Evolutionary conservation across 768 basidiomycete genomes (phyloP).

Genomic region (Podaxis pistillaris): DNA sequence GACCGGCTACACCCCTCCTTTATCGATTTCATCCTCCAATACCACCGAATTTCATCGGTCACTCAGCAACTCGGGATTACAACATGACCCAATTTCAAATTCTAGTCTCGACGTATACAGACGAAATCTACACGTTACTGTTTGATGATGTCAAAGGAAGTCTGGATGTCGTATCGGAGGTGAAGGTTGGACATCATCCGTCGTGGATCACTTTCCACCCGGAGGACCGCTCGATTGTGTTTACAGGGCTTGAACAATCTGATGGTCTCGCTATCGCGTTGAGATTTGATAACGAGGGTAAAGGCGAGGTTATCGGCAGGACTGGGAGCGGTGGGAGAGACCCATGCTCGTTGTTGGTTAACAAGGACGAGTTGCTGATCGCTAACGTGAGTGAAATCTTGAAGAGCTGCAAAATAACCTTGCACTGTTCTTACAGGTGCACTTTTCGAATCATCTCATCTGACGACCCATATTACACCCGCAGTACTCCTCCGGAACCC

Average conservation of each 20-base stretch:
- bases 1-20: neutral
- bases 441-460: neutral
- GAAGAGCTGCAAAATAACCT: neutral
- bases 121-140: conserved; percentile 57
- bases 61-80: neutral
- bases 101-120: conserved; percentile 64
- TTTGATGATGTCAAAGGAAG: conserved; percentile 54
- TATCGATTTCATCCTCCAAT: neutral
- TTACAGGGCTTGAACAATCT: conserved; percentile 62
- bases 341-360: conserved; percentile 63
- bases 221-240: conserved; percentile 53
- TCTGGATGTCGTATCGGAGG: conserved; percentile 42
- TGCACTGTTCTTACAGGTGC: neutral
- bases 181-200: conserved; percentile 59
- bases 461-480: neutral
- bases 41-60: neutral
- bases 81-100: conserved; percentile 42
- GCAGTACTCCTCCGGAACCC: conserved; percentile 68
- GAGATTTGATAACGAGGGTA: conserved; percentile 52
- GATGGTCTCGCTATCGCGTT: conserved; percentile 67
- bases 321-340: conserved; percentile 55
- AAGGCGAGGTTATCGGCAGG: conserved; percentile 48
- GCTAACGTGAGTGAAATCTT: conserved; percentile 58
- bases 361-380: conserved; percentile 56
- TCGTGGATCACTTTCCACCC: conserved; percentile 76